Percentiles rank a stretch among this genome's conserved stretches.
These are phyloP conservation scores for Neopestalotiopsis rosae DNA, from an alignment of 2,329 filamentous ascomycete species.

Conservation along the genomic window DNA sequence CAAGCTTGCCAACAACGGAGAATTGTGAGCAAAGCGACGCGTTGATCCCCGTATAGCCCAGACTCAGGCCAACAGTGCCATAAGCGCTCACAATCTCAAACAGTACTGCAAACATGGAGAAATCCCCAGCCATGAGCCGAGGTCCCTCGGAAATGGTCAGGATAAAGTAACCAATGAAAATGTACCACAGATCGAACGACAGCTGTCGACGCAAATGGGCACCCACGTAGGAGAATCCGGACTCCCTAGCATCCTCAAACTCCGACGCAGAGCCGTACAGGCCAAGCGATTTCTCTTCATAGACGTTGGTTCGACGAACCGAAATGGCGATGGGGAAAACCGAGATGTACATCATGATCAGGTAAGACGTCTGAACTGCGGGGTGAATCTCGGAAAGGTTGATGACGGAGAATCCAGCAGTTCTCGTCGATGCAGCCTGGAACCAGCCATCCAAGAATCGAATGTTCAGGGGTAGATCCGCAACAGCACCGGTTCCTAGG, in stretches of 20 bases:
- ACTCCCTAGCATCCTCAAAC: constrained; percentile 55
- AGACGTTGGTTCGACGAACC: constrained; percentile 92
- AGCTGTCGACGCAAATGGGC: constrained; percentile 91
- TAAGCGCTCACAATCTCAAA: constrained; percentile 93
- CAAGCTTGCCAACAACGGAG: constrained; percentile 71
- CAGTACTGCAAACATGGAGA: constrained; percentile 72
- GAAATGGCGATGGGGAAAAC: constrained; percentile 97
- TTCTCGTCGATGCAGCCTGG: constrained; percentile 87
- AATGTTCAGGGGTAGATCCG: constrained; percentile 70
- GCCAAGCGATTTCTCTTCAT: constrained; percentile 87
- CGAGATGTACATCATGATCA: constrained; percentile 99
- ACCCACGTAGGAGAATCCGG: constrained; percentile 81
- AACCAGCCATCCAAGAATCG: constrained; percentile 88
- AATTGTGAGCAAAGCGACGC: constrained; percentile 86
- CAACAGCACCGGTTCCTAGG: constrained; percentile 74
- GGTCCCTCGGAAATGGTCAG: constrained; percentile 86
- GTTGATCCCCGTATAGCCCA: constrained; percentile 80
- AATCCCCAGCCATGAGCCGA: constrained; percentile 67
- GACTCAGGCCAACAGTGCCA: constrained; percentile 88
- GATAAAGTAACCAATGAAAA: constrained; percentile 92
- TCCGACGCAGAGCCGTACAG: constrained; percentile 65
- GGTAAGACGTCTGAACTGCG: constrained; percentile 89
- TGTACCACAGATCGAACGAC: constrained; percentile 97
- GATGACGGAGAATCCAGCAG: constrained; percentile 86
- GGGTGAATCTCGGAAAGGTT: constrained; percentile 81